Evolutionary conservation across 805 yeast genomes (phyloP).

Genomic region (Cephaloascus albidus): DNA sequence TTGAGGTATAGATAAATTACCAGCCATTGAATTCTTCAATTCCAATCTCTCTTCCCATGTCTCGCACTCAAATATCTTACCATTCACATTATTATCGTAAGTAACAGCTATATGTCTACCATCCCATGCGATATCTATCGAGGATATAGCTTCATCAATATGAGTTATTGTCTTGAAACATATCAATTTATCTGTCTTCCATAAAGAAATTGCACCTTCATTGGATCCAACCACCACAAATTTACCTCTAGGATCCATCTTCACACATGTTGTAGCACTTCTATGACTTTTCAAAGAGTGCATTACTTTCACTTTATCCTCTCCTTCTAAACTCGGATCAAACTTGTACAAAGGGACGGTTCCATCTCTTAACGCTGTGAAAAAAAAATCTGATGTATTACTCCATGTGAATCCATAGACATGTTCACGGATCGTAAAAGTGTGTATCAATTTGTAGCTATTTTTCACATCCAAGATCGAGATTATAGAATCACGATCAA

Average conservation of each 20-base stretch:
- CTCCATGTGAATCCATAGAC: slow-evolving; percentile 34
- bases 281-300: slow-evolving; percentile 32
- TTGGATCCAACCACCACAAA: slow-evolving; percentile 44
- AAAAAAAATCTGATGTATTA: slow-evolving; percentile 18
- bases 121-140: slow-evolving; percentile 32
- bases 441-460: slow-evolving; percentile 17
- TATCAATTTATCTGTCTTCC: slow-evolving; percentile 33
- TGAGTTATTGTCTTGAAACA: slow-evolving; percentile 23
- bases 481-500: slow-evolving; percentile 28
- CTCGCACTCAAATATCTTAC: slow-evolving; percentile 26
- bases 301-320: slow-evolving; percentile 3
- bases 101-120: slow-evolving; percentile 36
- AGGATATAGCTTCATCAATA: slow-evolving; percentile 32
- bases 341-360: slow-evolving; percentile 14
- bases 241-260: slow-evolving; percentile 43
- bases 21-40: slow-evolving; percentile 7
- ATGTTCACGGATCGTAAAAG: slow-evolving; percentile 13
- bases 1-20: slow-evolving; percentile 3
- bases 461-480: slow-evolving; percentile 20
- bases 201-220: slow-evolving; percentile 46
- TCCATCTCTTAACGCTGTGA: slow-evolving; percentile 42
- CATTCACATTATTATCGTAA: slow-evolving; percentile 29
- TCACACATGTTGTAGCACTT: slow-evolving; percentile 36
- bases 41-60: slow-evolving; percentile 18
- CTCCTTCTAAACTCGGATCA: slow-evolving; percentile 1